Evolutionary conservation across 306 rosid species (phyloP).

Genomic region (Cicer yamashitae): DNA sequence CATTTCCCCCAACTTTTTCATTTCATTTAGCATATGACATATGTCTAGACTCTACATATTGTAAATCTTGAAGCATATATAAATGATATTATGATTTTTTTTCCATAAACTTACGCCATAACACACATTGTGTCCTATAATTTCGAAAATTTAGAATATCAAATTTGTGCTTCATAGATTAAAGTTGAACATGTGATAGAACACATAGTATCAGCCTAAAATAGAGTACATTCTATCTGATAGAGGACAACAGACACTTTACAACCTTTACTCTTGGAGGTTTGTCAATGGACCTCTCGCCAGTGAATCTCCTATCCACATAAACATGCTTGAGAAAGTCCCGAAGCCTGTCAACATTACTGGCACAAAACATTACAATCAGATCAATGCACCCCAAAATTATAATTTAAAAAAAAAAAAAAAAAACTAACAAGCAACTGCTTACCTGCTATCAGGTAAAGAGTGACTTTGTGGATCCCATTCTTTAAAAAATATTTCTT

Average conservation of each 20-base stretch:
- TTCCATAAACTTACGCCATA: neutral
- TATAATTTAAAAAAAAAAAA: slow-evolving; percentile 13
- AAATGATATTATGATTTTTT: slow-evolving; percentile 6
- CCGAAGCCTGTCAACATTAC: slow-evolving; percentile 83
- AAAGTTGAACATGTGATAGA: slow-evolving; percentile 36
- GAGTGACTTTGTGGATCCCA: slow-evolving; percentile 82
- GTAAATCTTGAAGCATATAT: slow-evolving; percentile 16
- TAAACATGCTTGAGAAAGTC: slow-evolving; percentile 87
- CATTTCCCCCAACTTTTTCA: slow-evolving; percentile 15
- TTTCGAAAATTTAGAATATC: neutral
- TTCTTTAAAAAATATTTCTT: slow-evolving; percentile 80
- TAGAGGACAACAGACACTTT: slow-evolving; percentile 40
- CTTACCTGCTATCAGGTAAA: slow-evolving; percentile 83
- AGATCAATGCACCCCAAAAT: slow-evolving; percentile 45
- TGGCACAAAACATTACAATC: slow-evolving; percentile 60
- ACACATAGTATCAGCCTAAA: slow-evolving; percentile 9
- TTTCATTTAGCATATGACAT: neutral
- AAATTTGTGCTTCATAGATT: slow-evolving; percentile 14
- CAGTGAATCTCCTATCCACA: slow-evolving; percentile 78
- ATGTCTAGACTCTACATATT: slow-evolving; percentile 13
- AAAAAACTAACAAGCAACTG: slow-evolving; percentile 16
- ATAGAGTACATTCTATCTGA: slow-evolving; percentile 14
- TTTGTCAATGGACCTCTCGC: slow-evolving; percentile 73
- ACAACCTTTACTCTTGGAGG: slow-evolving; percentile 72
- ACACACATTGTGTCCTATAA: neutral